Conservation (phyloP, 441 rosid species). For the Bocquillonia castaneifolia region DNA sequence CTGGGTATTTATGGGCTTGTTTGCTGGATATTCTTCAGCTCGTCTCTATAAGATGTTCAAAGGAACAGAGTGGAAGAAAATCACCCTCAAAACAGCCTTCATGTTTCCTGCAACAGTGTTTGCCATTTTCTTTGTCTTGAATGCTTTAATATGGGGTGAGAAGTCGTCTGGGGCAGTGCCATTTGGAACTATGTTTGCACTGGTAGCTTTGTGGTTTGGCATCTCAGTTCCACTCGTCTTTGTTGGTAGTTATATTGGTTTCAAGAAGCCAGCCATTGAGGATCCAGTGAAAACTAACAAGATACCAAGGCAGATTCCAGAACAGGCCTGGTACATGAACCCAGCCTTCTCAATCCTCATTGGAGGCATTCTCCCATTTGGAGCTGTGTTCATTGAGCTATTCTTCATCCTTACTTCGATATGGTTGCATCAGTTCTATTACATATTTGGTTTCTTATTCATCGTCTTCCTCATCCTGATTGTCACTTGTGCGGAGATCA, state of each 20-base stretch:
- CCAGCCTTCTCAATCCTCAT: slow-evolving; percentile 74
- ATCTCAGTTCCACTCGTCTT: slow-evolving; percentile 86
- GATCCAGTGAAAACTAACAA: slow-evolving; percentile 86
- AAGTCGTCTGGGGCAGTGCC: slow-evolving; percentile 92
- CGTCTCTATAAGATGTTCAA: slow-evolving; percentile 76
- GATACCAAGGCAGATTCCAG: slow-evolving; percentile 82
- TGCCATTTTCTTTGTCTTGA: slow-evolving; percentile 66
- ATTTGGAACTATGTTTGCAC: slow-evolving; percentile 86
- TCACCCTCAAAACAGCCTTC: slow-evolving; percentile 67
- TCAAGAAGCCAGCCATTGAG: slow-evolving; percentile 57
- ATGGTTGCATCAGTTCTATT: slow-evolving; percentile 92
- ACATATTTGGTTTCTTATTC: slow-evolving; percentile 90
- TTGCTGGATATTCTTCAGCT: slow-evolving; percentile 75
- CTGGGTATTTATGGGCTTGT: slow-evolving; percentile 92
- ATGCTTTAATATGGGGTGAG: slow-evolving; percentile 89
- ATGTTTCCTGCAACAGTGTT: slow-evolving; percentile 68
- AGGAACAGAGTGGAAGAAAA: slow-evolving; percentile 87
- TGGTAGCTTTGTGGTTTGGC: slow-evolving; percentile 86
- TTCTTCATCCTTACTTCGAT: slow-evolving; percentile 88
- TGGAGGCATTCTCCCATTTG: slow-evolving; percentile 88
- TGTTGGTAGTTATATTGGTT: slow-evolving; percentile 73
- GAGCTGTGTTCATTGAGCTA: slow-evolving; percentile 85
- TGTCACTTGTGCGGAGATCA: slow-evolving; percentile 88
- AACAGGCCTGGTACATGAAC: slow-evolving; percentile 85
- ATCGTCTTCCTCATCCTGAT: slow-evolving; percentile 72